Percentiles rank a stretch among this genome's conserved stretches.
Evolutionary conservation across 2,329 filamentous ascomycete genomes (phyloP).

Genomic region (Fusarium sp.): DNA sequence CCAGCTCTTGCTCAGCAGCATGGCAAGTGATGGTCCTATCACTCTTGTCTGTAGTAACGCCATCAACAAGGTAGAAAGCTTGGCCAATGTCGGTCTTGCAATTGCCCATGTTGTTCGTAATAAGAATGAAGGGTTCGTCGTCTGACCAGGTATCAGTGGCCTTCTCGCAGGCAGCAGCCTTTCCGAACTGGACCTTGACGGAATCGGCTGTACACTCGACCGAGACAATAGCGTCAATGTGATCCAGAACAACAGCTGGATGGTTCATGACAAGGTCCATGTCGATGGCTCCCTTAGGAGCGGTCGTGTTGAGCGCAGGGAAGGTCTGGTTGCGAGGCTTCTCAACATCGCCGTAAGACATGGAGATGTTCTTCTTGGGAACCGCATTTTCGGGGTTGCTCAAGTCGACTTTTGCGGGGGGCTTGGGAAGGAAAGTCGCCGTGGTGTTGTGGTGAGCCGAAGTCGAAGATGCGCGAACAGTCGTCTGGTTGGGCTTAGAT

Average conservation of each 20-base stretch:
- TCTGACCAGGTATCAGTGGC: not conserved
- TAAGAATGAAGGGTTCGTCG: not conserved
- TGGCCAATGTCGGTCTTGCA: slow-evolving; percentile 1
- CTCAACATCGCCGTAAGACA: slow-evolving; percentile 2
- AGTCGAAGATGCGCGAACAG: not conserved
- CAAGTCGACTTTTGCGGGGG: not conserved
- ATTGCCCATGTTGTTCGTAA: slow-evolving; percentile 3
- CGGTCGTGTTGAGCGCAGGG: not conserved
- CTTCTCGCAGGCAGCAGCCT: not conserved
- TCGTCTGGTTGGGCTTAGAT: not conserved
- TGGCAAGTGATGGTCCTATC: slow-evolving; percentile 6
- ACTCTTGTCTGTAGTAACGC: not conserved
- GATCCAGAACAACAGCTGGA: slow-evolving; percentile 8
- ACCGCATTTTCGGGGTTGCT: slow-evolving; percentile 3
- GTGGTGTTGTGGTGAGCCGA: slow-evolving; percentile 2
- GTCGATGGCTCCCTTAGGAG: not conserved
- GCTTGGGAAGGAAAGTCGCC: slow-evolving; percentile 3
- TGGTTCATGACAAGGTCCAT: slow-evolving; percentile 18
- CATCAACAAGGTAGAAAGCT: slow-evolving; percentile 7
- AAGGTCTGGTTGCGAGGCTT: slow-evolving; percentile 7
- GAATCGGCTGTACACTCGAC: not conserved
- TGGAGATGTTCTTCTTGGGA: slow-evolving; percentile 6
- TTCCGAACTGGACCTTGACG: not conserved
- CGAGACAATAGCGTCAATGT: slow-evolving; percentile 1
- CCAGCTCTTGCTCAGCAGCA: not conserved